Evolutionary conservation across 768 basidiomycete species (phyloP).

Genomic region (Trametes cinnabarina): DNA sequence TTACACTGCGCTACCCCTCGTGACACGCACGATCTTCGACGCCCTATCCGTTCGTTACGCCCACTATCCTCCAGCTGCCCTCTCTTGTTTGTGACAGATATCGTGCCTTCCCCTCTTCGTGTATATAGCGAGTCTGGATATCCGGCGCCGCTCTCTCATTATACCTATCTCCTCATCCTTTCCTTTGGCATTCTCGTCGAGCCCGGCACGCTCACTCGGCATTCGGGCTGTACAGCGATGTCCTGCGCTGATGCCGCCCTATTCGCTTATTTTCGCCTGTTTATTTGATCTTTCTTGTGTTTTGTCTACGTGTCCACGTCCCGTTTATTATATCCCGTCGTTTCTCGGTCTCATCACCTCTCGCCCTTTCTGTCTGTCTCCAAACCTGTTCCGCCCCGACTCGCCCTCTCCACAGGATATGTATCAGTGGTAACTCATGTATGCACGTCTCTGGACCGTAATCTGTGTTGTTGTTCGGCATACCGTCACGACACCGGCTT

Average conservation of each 20-base stretch:
- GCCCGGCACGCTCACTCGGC: conserved; percentile 1
- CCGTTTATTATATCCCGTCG: conserved; percentile 5
- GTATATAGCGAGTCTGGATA: conserved; percentile 1
- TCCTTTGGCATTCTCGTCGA: conserved; percentile 3
- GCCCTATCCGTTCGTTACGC: conserved; percentile 3
- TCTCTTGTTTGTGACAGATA: neutral
- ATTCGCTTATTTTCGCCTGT: neutral
- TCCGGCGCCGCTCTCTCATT: conserved; percentile 14
- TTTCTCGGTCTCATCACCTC: neutral
- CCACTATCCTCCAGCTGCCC: neutral
- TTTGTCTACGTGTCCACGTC: neutral
- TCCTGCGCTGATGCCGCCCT: neutral
- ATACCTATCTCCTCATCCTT: conserved; percentile 21
- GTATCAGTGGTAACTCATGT: conserved; percentile 23
- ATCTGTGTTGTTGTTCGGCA: conserved; percentile 13
- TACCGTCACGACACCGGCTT: too few relatives aligned
- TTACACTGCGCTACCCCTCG: conserved; percentile 14
- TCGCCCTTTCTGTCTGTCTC: neutral
- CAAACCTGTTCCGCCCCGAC: neutral
- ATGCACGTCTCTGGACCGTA: conserved; percentile 20
- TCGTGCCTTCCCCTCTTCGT: neutral
- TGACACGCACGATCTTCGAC: conserved; percentile 8
- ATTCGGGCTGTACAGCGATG: conserved; percentile 10
- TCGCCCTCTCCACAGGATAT: conserved; percentile 14
- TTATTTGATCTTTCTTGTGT: neutral